Evolutionary conservation across 441 rosid genomes (phyloP).

Genomic region (Euphorbia corollata): DNA sequence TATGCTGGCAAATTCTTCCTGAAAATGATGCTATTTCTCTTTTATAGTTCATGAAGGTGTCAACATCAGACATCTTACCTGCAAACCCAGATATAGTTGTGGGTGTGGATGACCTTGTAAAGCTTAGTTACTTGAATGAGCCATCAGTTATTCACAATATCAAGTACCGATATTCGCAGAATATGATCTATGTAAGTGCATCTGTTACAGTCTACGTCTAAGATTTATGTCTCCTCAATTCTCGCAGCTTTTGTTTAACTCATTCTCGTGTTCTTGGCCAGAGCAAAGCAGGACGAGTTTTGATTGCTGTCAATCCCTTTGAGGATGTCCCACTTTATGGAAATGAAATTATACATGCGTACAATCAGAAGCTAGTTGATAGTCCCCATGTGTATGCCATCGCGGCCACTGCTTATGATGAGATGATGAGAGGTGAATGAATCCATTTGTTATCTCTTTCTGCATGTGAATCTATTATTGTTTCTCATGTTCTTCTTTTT

Average conservation of each 20-base stretch:
- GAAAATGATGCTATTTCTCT: conserved; percentile 24
- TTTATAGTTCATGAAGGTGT: conserved; percentile 63
- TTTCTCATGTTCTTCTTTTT: conserved; percentile 18
- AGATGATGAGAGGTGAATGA: conserved; percentile 84
- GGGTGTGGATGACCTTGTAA: conserved; percentile 88
- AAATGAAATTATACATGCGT: conserved; percentile 45
- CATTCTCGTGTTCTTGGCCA: conserved; percentile 27
- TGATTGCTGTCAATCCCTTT: conserved; percentile 87
- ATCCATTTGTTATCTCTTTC: conserved; percentile 11
- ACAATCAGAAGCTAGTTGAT: conserved; percentile 53
- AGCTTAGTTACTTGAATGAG: conserved; percentile 92
- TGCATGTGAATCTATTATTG: conserved; percentile 13
- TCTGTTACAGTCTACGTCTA: conserved; percentile 5
- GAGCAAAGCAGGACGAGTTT: conserved; percentile 92
- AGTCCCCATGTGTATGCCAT: conserved; percentile 81
- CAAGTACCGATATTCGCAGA: conserved; percentile 57
- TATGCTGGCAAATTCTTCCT: conserved; percentile 18
- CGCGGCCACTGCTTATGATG: conserved; percentile 72
- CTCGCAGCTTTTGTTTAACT: conserved; percentile 17
- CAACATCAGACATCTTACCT: conserved; percentile 67
- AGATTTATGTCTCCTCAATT: conserved; percentile 12
- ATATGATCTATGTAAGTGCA: conserved; percentile 75
- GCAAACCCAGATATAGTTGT: conserved; percentile 87
- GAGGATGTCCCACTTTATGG: conserved; percentile 60
- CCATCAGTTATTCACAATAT: conserved; percentile 90